A percentile compares a stretch with the other conserved stretches of the same genome.
These are phyloP conservation scores for Aspergillus aculeatinus DNA, from an alignment of 2,329 filamentous ascomycete genomes.

Conservation along the genomic window DNA sequence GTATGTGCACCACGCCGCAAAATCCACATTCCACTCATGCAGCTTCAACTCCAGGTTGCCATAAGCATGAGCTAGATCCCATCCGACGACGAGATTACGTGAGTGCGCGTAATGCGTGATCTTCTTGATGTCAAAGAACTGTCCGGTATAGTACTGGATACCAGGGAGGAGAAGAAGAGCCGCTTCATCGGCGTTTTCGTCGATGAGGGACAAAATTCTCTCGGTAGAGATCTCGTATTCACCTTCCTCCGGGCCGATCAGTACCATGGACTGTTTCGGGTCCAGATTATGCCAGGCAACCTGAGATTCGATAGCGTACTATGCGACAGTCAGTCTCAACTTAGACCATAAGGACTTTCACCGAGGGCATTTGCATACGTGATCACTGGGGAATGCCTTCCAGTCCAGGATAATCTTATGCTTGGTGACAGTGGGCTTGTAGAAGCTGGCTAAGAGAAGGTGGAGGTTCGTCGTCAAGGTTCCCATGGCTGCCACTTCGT, in stretches of 20 bases:
- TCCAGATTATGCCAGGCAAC: constrained; percentile 68
- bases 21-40: constrained; percentile 87
- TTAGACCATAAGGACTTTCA: neutral
- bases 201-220: constrained; percentile 69
- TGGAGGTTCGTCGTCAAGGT: constrained; percentile 80
- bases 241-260: constrained; percentile 63
- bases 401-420: constrained; percentile 82
- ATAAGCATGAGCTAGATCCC: constrained; percentile 82
- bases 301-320: constrained; percentile 82
- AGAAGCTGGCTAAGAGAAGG: constrained; percentile 78
- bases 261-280: constrained; percentile 66
- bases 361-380: constrained; percentile 49
- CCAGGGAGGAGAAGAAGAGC: constrained; percentile 78
- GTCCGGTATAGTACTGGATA: constrained; percentile 88
- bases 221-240: constrained; percentile 65
- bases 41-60: constrained; percentile 76
- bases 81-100: constrained; percentile 70
- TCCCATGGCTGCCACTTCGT: constrained; percentile 83
- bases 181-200: constrained; percentile 67
- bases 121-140: constrained; percentile 73
- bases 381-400: constrained; percentile 84
- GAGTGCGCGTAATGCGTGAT: constrained; percentile 75
- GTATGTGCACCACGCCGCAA: constrained; percentile 89
- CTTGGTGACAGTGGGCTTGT: constrained; percentile 61
- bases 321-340: constrained; percentile 17